A percentile compares a stretch with the other conserved stretches of the same genome.
These are phyloP conservation scores for Mycena olivaceomarginata DNA, from an alignment of 768 basidiomycete species.

Conservation along the genomic window DNA sequence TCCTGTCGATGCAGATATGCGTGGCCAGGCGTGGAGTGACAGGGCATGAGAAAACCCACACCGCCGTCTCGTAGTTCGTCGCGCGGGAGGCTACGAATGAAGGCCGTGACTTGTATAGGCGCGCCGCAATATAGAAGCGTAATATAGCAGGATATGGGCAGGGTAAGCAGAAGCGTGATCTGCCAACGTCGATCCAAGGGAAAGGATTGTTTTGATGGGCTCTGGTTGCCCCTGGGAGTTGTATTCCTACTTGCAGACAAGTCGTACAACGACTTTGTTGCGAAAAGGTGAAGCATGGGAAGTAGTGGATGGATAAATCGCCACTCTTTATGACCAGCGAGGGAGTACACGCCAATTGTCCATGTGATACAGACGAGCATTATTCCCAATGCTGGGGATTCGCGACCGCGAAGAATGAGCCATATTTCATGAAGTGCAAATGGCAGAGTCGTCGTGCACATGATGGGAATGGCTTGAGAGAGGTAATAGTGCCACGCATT, in stretches of 20 bases:
- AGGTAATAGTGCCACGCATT: conserved; percentile 94
- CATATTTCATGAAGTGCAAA: conserved; percentile 81
- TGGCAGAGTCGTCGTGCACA: conserved; percentile 84
- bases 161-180: conserved; percentile 67
- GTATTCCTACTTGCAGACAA: conserved; percentile 48
- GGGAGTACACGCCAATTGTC: conserved; percentile 83
- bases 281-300: conserved; percentile 88
- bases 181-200: conserved; percentile 61
- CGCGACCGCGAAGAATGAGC: conserved; percentile 52
- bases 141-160: conserved; percentile 82
- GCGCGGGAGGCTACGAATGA: conserved; percentile 73
- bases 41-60: conserved; percentile 94
- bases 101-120: conserved; percentile 85
- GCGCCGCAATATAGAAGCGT: conserved; percentile 86
- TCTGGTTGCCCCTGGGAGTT: conserved; percentile 23
- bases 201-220: conserved; percentile 43
- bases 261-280: conserved; percentile 81
- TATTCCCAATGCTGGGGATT: conserved; percentile 57
- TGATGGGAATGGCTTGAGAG: conserved; percentile 88
- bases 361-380: conserved; percentile 74
- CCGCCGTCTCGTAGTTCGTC: conserved; percentile 65
- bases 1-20: conserved; percentile 87
- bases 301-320: conserved; percentile 95
- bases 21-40: conserved; percentile 96
- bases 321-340: conserved; percentile 97